Evolutionary conservation across 1,284 basidiomycete species (phyloP).

Genomic region (Hemileia vastatrix): DNA sequence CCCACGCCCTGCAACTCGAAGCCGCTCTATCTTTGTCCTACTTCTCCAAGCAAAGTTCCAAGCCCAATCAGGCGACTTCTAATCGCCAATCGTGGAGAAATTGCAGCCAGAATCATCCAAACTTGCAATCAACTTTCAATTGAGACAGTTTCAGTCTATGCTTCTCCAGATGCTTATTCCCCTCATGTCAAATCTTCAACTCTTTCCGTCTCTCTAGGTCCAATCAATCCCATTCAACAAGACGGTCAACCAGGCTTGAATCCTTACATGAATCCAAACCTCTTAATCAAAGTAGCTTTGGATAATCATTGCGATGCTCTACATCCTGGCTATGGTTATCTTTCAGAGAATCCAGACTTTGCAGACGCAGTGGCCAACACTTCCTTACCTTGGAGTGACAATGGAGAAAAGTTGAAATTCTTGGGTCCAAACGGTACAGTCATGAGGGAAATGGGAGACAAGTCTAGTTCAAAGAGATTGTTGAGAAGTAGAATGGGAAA

Average conservation of each 20-base stretch:
- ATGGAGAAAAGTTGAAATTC: slow-evolving; percentile 25
- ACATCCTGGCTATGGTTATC: slow-evolving; percentile 60
- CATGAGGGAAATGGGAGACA: slow-evolving; percentile 17
- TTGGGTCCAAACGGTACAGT: slow-evolving; percentile 26
- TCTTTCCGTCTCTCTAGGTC: slow-evolving; percentile 9
- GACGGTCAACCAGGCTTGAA: slow-evolving; percentile 50
- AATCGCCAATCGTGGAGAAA: slow-evolving; percentile 52
- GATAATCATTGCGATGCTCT: slow-evolving; percentile 52
- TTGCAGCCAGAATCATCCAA: slow-evolving; percentile 54
- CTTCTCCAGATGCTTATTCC: slow-evolving; percentile 51
- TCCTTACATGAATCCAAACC: slow-evolving; percentile 36
- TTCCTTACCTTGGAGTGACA: slow-evolving; percentile 22
- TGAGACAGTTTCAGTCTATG: slow-evolving; percentile 53
- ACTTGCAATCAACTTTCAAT: slow-evolving; percentile 52
- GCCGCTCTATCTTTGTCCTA: too few relatives aligned
- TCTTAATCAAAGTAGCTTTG: slow-evolving; percentile 49
- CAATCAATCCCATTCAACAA: slow-evolving; percentile 44
- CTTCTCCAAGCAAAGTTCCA: too few relatives aligned
- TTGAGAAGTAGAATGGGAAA: slow-evolving; percentile 20
- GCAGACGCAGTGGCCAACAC: slow-evolving; percentile 16
- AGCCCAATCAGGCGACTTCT: too few relatives aligned
- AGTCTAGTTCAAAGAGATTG: slow-evolving; percentile 24
- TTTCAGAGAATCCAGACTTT: slow-evolving; percentile 56
- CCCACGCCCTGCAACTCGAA: too few relatives aligned
- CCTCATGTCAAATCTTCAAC: slow-evolving; percentile 45